A percentile compares a stretch with the other conserved stretches of the same genome.
These are phyloP conservation scores for Malus hybrid DNA, from an alignment of 331 rosid genomes.

Conservation along the genomic window DNA sequence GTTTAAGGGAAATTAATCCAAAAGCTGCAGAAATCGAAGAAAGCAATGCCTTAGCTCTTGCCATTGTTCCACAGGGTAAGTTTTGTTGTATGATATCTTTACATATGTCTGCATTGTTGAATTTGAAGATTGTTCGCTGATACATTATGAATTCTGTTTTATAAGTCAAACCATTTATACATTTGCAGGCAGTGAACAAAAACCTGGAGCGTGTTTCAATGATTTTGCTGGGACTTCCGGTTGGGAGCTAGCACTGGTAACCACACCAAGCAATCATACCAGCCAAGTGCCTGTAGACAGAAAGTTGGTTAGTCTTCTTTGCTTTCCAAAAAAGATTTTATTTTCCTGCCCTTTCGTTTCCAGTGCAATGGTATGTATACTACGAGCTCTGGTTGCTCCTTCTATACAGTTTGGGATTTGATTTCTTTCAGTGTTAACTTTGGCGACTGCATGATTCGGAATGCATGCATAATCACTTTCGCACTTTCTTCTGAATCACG, in stretches of 20 bases:
- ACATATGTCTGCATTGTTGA: neutral
- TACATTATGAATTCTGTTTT: neutral
- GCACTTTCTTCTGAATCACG: neutral
- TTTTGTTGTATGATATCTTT: constrained; percentile 4
- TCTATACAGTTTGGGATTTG: no score
- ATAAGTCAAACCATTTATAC: neutral
- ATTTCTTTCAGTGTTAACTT: no score
- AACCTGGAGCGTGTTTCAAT: constrained; percentile 23
- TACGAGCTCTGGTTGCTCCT: no score
- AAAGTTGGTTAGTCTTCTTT: constrained; percentile 51
- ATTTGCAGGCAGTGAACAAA: constrained; percentile 43
- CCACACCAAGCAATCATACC: constrained; percentile 62
- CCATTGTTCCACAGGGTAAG: constrained; percentile 70
- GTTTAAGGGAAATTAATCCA: constrained; percentile 71
- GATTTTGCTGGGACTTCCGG: constrained; percentile 61
- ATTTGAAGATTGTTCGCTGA: neutral
- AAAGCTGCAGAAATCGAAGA: constrained; percentile 72
- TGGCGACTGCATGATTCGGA: no score
- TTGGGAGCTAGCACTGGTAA: constrained; percentile 90
- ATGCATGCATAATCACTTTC: neutral
- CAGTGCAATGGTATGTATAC: neutral
- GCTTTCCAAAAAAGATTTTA: neutral
- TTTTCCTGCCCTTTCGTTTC: neutral
- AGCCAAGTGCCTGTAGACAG: constrained; percentile 21
- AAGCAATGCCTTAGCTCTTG: constrained; percentile 83